Percentiles rank a stretch among this genome's conserved stretches.
phyloP scores from a whole-genome alignment of 352 stramenopile genomes.

The Pythium sukuiense region DNA sequence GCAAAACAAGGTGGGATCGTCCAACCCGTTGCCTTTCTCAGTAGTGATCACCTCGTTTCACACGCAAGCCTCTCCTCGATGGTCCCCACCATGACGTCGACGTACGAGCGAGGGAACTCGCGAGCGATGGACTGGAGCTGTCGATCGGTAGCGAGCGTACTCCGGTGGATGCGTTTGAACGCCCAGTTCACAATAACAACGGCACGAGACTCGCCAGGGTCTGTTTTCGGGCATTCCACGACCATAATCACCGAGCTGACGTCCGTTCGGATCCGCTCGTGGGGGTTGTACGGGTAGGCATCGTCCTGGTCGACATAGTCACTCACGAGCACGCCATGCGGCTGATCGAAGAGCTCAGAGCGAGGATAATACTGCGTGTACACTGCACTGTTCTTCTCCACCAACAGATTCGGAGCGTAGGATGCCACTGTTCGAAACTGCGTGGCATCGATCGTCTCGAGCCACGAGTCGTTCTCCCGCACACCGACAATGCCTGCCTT shows the following conservation, averaged over 20 bases:
- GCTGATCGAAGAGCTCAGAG: conserved; percentile 20
- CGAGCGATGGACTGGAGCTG: too few relatives aligned
- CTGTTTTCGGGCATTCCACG: neutral
- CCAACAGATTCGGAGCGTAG: conserved; percentile 27
- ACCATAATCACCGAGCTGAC: neutral
- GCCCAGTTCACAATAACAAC: too few relatives aligned
- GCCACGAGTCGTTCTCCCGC: conserved; percentile 41
- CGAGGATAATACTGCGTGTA: conserved; percentile 37
- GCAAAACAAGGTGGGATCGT: too few relatives aligned
- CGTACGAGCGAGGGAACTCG: too few relatives aligned
- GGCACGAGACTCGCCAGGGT: too few relatives aligned
- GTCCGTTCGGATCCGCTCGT: conserved; percentile 40
- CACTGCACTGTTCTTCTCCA: conserved; percentile 47
- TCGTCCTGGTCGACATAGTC: conserved; percentile 47
- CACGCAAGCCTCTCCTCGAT: too few relatives aligned
- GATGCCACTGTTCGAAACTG: conserved; percentile 43
- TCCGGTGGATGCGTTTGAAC: too few relatives aligned
- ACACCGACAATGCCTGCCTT: conserved; percentile 48
- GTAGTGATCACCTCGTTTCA: too few relatives aligned
- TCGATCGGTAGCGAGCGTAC: too few relatives aligned
- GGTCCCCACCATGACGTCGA: too few relatives aligned
- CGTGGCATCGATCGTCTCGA: conserved; percentile 32
- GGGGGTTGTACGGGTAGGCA: conserved; percentile 40
- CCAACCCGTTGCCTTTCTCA: too few relatives aligned
- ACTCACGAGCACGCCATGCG: conserved; percentile 38